Evolutionary conservation across 768 basidiomycete genomes (phyloP).

Genomic region (Naganishia vishniacii): DNA sequence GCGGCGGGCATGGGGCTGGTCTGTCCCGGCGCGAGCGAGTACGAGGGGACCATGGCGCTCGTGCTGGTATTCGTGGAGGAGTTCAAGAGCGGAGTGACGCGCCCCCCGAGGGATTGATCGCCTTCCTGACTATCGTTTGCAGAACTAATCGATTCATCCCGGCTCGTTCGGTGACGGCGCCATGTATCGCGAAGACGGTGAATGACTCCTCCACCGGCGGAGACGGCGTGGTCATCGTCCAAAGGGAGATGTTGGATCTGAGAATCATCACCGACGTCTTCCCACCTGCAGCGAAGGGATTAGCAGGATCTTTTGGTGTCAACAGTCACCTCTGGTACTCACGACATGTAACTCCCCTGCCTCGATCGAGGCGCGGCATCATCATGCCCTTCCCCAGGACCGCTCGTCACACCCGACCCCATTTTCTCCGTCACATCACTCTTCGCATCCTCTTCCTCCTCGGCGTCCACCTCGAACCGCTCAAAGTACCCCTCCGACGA

Average conservation of each 20-base stretch:
- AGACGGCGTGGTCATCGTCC: not conserved
- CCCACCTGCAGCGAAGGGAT: not conserved
- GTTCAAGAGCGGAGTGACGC: not conserved
- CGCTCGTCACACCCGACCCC: not conserved
- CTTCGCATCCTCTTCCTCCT: not conserved
- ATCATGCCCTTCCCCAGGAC: not conserved
- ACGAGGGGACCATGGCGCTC: constrained; percentile 50
- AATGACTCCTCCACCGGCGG: constrained; percentile 19
- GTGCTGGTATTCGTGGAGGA: not conserved
- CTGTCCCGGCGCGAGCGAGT: constrained; percentile 58
- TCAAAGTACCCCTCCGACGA: not conserved
- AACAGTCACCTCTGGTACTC: not conserved
- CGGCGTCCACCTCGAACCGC: not conserved
- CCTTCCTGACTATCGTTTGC: not conserved
- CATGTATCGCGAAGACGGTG: constrained; percentile 33
- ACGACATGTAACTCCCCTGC: constrained; percentile 4
- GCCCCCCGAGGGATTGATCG: not conserved
- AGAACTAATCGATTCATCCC: constrained; percentile 1
- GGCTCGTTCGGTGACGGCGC: constrained; percentile 24
- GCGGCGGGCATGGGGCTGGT: constrained; percentile 73
- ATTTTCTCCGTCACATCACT: constrained; percentile 10
- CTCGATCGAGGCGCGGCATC: not conserved
- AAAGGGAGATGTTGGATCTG: not conserved
- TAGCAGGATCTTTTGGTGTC: not conserved
- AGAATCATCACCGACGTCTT: not conserved